phyloP scores from a whole-genome alignment of 2,329 filamentous ascomycete genomes.

The Penicillium psychrosexuale region DNA sequence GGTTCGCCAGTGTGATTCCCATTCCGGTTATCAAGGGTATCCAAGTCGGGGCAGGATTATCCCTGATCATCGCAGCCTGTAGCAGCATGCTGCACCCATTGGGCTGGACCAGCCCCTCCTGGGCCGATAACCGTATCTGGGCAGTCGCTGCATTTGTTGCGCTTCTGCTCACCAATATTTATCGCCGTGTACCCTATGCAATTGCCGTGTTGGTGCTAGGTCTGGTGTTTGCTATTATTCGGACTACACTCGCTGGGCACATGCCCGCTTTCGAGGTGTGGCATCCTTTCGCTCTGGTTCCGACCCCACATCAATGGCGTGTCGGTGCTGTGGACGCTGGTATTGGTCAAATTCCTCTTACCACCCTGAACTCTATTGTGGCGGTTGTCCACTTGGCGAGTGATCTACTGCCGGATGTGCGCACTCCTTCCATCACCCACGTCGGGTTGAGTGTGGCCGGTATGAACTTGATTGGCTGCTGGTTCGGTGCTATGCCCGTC shows the following conservation, averaged over 20 bases:
- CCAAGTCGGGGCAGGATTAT: conserved; percentile 85
- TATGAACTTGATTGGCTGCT: conserved; percentile 83
- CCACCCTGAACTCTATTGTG: conserved; percentile 87
- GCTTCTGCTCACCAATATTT: conserved; percentile 64
- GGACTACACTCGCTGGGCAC: conserved; percentile 27
- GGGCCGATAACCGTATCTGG: conserved; percentile 77
- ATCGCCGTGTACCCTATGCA: conserved; percentile 72
- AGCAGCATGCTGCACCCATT: conserved; percentile 64
- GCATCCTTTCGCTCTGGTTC: conserved; percentile 54
- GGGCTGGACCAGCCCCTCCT: conserved; percentile 62
- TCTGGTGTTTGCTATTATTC: conserved; percentile 59
- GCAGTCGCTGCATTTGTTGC: conserved; percentile 68
- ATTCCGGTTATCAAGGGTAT: conserved; percentile 91
- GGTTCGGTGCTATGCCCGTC: conserved; percentile 93
- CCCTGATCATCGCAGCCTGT: conserved; percentile 75
- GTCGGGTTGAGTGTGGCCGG: conserved; percentile 76
- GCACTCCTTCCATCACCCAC: conserved; percentile 67
- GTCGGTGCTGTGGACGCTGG: conserved; percentile 63
- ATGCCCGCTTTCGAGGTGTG: conserved; percentile 59
- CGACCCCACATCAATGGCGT: conserved; percentile 48
- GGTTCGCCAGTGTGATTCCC: conserved; percentile 71
- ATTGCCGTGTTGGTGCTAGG: conserved; percentile 68
- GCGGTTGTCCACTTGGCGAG: conserved; percentile 76
- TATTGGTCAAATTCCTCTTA: conserved; percentile 83
- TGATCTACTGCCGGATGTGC: conserved; percentile 69